Evolutionary conservation across 2,329 filamentous ascomycete species (phyloP).

Genomic region (Ophiostoma ips): DNA sequence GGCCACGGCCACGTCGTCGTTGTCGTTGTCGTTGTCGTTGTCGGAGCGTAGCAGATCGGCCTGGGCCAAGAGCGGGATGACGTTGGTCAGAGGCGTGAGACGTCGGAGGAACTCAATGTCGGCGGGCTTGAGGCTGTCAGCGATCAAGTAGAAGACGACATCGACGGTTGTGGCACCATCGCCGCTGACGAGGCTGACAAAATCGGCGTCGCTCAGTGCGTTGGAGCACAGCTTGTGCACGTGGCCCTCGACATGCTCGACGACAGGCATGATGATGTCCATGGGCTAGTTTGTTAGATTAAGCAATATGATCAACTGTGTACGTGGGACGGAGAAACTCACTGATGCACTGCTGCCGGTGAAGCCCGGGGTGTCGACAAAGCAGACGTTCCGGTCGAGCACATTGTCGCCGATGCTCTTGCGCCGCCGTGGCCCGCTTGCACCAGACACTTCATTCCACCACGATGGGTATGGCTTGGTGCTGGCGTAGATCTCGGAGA

Average conservation of each 20-base stretch:
- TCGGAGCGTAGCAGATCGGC: conserved; percentile 50
- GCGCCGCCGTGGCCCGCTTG: conserved; percentile 40
- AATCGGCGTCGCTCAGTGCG: conserved; percentile 55
- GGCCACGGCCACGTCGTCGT: conserved; percentile 41
- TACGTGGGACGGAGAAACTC: conserved; percentile 17
- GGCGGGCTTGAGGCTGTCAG: conserved; percentile 42
- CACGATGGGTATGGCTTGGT: conserved; percentile 77
- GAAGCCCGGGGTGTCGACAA: conserved; percentile 71
- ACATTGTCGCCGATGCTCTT: conserved; percentile 64
- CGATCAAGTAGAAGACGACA: conserved; percentile 68
- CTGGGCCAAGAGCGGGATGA: conserved; percentile 70
- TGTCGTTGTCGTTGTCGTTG: too few relatives aligned
- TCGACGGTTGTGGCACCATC: conserved; percentile 76
- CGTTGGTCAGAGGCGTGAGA: conserved; percentile 61
- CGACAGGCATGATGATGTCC: conserved; percentile 43
- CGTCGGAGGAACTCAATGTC: conserved; percentile 61
- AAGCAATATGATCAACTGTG: background rate
- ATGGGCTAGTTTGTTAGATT: conserved; percentile 29
- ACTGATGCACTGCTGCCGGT: conserved; percentile 38
- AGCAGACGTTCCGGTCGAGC: conserved; percentile 83
- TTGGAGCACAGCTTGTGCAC: conserved; percentile 50
- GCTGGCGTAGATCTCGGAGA: conserved; percentile 62
- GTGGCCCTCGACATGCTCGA: conserved; percentile 60
- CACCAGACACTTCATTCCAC: conserved; percentile 71
- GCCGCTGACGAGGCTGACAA: conserved; percentile 65